Conservation (phyloP, 257 asterid genomes). For the Eucommia ulmoides region DNA sequence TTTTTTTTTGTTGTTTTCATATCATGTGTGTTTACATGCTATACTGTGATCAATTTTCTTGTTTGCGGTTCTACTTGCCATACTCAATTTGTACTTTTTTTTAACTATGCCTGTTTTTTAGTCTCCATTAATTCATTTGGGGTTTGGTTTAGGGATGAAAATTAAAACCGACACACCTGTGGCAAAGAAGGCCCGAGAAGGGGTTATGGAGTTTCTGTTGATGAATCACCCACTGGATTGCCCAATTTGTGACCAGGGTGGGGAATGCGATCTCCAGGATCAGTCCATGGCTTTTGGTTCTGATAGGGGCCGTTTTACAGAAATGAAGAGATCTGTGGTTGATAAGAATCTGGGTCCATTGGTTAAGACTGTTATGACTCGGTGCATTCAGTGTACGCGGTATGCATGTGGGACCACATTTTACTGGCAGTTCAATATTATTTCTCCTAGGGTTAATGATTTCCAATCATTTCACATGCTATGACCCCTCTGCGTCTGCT, state of each 20-base stretch:
- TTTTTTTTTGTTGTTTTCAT: background rate
- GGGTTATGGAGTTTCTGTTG: slow-evolving; percentile 92
- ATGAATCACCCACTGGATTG: slow-evolving; percentile 98
- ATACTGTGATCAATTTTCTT: too few species aligned
- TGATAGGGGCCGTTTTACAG: slow-evolving; percentile 94
- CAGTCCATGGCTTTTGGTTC: slow-evolving; percentile 98
- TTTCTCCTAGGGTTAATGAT: background rate
- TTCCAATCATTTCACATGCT: too few species aligned
- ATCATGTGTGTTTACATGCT: too few species aligned
- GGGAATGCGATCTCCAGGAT: slow-evolving; percentile 96
- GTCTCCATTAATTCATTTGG: slow-evolving; percentile 4
- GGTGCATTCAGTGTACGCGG: slow-evolving; percentile 94
- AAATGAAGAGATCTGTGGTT: slow-evolving; percentile 83
- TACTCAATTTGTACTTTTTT: slow-evolving; percentile 1
- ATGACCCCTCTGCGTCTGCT: too few species aligned
- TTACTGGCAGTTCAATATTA: background rate
- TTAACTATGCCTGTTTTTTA: background rate
- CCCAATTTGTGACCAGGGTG: slow-evolving; percentile 99
- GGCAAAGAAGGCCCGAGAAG: slow-evolving; percentile 97
- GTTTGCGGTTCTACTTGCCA: background rate
- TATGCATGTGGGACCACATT: slow-evolving; percentile 8
- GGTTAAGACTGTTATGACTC: slow-evolving; percentile 96
- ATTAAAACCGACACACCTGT: slow-evolving; percentile 88
- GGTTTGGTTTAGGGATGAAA: slow-evolving; percentile 61
- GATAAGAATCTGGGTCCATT: slow-evolving; percentile 94